Percentiles rank a stretch among this genome's conserved stretches.
Evolutionary conservation across 768 basidiomycete species (phyloP).

Genomic region (Hortiboletus flavorubellus): DNA sequence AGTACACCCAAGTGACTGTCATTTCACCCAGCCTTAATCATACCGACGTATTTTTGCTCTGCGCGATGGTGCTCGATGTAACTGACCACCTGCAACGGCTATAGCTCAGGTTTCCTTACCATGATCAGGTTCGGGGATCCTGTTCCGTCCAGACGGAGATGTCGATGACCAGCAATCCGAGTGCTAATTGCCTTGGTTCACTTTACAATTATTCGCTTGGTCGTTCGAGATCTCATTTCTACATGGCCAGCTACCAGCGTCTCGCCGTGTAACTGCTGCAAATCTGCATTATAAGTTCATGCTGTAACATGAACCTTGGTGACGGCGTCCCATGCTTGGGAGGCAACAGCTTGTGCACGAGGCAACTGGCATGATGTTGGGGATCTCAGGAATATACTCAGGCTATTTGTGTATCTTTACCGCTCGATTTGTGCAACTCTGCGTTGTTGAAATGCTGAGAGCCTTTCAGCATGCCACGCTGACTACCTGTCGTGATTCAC

Average conservation of each 20-base stretch:
- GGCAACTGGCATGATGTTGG: no score
- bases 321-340: neutral
- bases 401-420: neutral
- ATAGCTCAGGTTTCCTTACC: neutral
- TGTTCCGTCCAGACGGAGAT: slow-evolving; percentile 17
- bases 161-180: slow-evolving; percentile 11
- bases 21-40: slow-evolving; percentile 9
- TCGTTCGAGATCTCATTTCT: neutral
- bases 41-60: neutral
- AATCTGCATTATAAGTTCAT: neutral
- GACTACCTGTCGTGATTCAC: neutral
- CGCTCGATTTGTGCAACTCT: neutral
- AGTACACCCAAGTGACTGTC: slow-evolving; percentile 14
- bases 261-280: neutral
- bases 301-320: neutral
- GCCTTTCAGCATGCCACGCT: slow-evolving; percentile 7
- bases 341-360: neutral
- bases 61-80: neutral
- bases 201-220: neutral
- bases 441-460: slow-evolving; percentile 19
- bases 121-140: neutral
- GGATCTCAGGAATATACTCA: neutral
- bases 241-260: neutral
- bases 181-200: neutral
- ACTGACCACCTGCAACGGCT: neutral